Evolutionary conservation across 305 asterid genomes (phyloP), one percentile per base, ranked within the genome.

Genomic region (Salvia sclarea): DNA sequence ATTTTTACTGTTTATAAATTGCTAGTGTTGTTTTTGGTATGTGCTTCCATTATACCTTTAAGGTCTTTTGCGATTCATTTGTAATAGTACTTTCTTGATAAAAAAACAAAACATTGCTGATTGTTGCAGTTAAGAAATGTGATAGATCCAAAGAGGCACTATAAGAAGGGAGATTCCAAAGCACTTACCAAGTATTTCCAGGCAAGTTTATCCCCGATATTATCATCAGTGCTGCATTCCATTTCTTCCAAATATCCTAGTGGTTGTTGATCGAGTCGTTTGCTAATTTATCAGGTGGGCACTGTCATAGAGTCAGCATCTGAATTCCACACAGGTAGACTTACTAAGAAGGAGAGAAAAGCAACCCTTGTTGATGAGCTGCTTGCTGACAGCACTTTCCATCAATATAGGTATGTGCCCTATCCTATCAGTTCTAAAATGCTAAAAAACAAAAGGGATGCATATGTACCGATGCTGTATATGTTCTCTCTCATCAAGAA

Each of bases 301-400:
- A 85, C 96, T 55, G 93, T 88, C 54, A 78, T 91, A 63, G 96
- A 85, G 77, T 75, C 92, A 1, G 78, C 91, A 30, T 66, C 89
- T 1, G 97, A 88, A 75, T 91, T 78, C 81, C 84, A 72, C 67
- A 28, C 83, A 0, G 82, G 90, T 43, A 82, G 96, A 82, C 95
- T 88, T 71, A 82, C 96, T 54, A 91, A 86, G 79, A 88, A 85
- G 87, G 96, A 86, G 84, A 88, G 93, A 53, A 88, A 88, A 80
- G 50, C 86, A 37, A 83, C 86, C 52, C 78, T 88, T 65, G 91
- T 96, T 17, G 97, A 88, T 45, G 96, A 86, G 87, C 76, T 88
- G 40, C 86, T 91, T 60, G 81, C 88, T 58, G 93, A 91, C 78
- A 8, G 59, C 21, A 69, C 67, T 30, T 86, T 88, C 59, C 78